These are phyloP conservation scores for Teratosphaeria zuluensis DNA, from an alignment of 2,329 filamentous ascomycete genomes.

Conservation along the genomic window DNA sequence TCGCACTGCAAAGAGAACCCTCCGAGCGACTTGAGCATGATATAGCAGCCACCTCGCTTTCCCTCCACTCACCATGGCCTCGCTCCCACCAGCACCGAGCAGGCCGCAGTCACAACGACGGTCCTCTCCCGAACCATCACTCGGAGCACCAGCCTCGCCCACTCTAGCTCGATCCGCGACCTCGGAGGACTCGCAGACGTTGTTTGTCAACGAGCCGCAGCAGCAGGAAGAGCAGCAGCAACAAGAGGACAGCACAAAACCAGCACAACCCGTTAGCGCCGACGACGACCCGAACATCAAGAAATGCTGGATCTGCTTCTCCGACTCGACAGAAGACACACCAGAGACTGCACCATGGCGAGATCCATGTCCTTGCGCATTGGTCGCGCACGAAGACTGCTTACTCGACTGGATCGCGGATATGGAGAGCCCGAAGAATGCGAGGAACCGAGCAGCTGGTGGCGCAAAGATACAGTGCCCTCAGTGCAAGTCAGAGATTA, in stretches of 20 bases:
- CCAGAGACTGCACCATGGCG: conserved; percentile 61
- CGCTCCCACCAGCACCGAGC: conserved; percentile 25
- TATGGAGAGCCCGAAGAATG: conserved; percentile 55
- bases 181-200: conserved; percentile 38
- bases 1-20: background rate
- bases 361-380: conserved; percentile 79
- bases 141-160: conserved; percentile 10
- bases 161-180: conserved; percentile 27
- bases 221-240: conserved; percentile 2
- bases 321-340: conserved; percentile 55
- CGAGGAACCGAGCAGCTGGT: conserved; percentile 35
- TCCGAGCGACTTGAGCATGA: background rate
- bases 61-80: conserved; percentile 27
- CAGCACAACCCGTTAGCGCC: conserved; percentile 10
- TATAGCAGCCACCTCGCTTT: background rate
- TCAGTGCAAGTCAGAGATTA: conserved; percentile 77
- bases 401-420: conserved; percentile 91
- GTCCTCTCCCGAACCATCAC: conserved; percentile 9
- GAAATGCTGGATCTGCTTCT: conserved; percentile 63
- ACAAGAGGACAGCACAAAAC: conserved; percentile 1
- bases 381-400: conserved; percentile 84
- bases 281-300: conserved; percentile 29
- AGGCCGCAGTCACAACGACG: conserved; percentile 15
- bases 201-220: conserved; percentile 29
- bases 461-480: conserved; percentile 66